These are phyloP conservation scores for Carex scoparia DNA, from an alignment of 176 grass and related monocot genomes.

Conservation along the genomic window DNA sequence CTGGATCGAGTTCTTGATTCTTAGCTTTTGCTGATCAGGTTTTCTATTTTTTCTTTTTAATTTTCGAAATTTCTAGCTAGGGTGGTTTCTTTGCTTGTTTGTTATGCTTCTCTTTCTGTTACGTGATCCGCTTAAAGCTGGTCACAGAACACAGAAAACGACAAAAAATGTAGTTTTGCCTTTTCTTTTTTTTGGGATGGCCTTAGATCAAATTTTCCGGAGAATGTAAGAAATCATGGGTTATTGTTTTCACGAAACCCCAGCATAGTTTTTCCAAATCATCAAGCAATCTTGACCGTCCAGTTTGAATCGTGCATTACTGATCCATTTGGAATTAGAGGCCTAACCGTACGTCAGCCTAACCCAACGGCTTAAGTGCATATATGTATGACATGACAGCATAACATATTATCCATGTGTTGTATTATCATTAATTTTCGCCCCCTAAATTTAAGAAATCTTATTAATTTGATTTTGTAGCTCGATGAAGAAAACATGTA, in stretches of 20 bases:
- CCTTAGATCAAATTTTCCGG: not conserved
- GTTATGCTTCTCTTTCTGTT: conserved; percentile 24
- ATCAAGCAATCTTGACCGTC: not conserved
- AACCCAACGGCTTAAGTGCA: not conserved
- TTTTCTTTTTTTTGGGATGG: not conserved
- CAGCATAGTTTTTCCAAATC: not conserved
- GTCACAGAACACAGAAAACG: not conserved
- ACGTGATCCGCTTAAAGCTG: not conserved
- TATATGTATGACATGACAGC: not conserved
- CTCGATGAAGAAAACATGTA: conserved; percentile 32
- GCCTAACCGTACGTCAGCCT: not conserved
- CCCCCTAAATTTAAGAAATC: not conserved
- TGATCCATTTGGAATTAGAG: not conserved
- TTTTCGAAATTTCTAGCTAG: not conserved
- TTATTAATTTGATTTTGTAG: conserved; percentile 4
- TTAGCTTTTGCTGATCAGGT: not conserved
- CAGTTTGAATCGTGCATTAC: not conserved
- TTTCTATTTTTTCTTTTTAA: not conserved
- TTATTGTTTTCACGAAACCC: not conserved
- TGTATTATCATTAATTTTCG: not conserved
- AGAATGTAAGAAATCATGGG: not conserved
- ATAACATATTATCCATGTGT: not conserved
- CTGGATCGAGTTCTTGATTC: not conserved
- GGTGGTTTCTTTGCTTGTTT: not conserved
- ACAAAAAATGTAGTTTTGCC: not conserved